Conservation (phyloP, 2,329 filamentous ascomycete species). For the Blastomyces emzantsi region DNA sequence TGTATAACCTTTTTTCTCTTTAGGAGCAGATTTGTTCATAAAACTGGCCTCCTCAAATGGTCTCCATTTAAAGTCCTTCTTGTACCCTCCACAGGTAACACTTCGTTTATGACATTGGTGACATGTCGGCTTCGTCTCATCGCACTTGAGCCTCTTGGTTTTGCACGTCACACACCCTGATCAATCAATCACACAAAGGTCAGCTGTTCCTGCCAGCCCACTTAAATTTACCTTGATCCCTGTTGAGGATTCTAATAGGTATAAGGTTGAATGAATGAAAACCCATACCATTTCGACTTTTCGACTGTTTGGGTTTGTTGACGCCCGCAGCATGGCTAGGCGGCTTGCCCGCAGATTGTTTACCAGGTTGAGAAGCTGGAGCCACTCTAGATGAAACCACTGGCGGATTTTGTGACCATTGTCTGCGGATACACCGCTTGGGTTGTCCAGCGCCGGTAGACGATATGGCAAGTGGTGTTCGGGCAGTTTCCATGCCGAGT, state of each 20-base stretch:
- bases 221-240: not conserved
- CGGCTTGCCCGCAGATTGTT: constrained; percentile 18
- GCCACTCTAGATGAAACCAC: not conserved
- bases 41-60: constrained; percentile 57
- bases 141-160: constrained; percentile 63
- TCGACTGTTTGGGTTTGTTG: constrained; percentile 60
- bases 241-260: constrained; percentile 13
- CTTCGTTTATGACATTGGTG: constrained; percentile 57
- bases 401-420: not conserved
- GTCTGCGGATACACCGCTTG: not conserved
- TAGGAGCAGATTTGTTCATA: constrained; percentile 29
- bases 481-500: constrained; percentile 48
- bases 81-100: constrained; percentile 61
- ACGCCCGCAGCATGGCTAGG: constrained; percentile 15
- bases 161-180: constrained; percentile 66
- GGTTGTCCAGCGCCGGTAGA: constrained; percentile 4
- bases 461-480: constrained; percentile 24
- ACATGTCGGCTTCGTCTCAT: constrained; percentile 61
- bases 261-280: constrained; percentile 15
- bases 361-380: constrained; percentile 22
- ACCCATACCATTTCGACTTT: constrained; percentile 61
- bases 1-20: constrained; percentile 40
- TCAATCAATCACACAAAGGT: constrained; percentile 9
- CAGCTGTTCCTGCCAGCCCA: not conserved
- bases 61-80: constrained; percentile 68